Evolutionary conservation across 2,329 filamentous ascomycete genomes (phyloP), one percentile per base, ranked within the genome.

Genomic region (Aspergillus arachidicola): DNA sequence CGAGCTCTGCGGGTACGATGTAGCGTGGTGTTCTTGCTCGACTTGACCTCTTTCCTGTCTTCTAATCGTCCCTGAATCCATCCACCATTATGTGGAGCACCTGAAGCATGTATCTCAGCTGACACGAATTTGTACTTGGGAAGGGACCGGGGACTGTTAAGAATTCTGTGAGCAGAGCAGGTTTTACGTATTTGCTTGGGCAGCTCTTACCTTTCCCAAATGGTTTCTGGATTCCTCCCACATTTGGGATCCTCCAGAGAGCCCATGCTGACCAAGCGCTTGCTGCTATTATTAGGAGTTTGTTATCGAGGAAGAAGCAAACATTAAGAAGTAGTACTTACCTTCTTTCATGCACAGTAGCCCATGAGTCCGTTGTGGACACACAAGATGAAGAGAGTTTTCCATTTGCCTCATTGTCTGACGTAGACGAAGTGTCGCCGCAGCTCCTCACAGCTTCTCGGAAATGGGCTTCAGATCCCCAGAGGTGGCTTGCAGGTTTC

Each of bases 341-440:
- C 70, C 66, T 66, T 62, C 50, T 58, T 28, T 68, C 66, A 50
- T 65, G 60, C 32, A 65, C 60, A 10, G 69, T 70, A n/a, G 67
- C 64, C 70, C 70, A 70, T 2, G 70, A 72, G 57, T 70, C 65
- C 28, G 65, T 66, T 38, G 69, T 71, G 16, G 70, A 70, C 21
- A 61, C 41, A 41, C 58, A 66, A 6, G 70, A 70, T 16, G 64
- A 62, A 28, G 58, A 66, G 28, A 61, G 65, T 23, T 59, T 58
- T n/a, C 45, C 60, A 23, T 69, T 67, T 23, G 59, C 57, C 10
- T 59, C 63, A n/a, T 62, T 59, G 14, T 58, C 60, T 34, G 58
- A 36, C 23, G 58, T 59, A 21, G 51, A 60, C 6, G 61, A 56
- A 11, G 48, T 57, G 30, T 34, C 48, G 12, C 50, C 38, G 51